Base-by-base conservation (phyloP, 2,329 filamentous ascomycete species). In the Fusarium camptoceras region DNA sequence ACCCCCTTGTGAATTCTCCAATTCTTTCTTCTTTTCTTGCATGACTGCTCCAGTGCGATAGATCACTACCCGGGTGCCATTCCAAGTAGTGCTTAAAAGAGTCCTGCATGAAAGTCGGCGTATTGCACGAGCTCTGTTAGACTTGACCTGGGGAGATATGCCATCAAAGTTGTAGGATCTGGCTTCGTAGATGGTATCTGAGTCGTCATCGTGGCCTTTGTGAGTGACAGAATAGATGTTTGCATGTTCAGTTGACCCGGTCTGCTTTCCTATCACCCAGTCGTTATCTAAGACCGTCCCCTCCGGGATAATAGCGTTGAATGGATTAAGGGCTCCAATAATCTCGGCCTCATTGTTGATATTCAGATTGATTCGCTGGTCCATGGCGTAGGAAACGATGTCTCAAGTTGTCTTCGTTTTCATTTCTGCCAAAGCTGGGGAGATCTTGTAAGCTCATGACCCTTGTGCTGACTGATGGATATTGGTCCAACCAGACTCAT, bases 1-100 rank as follows among this genome's bases (percentile, higher is more conserved):
- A 18, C 1, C 16, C 8, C 2, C 5, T 34, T 7, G 30, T 3
- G 5, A 34, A 3, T 0, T 2, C 9, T 34, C 2, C 4, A 4
- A 2, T 3, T 34, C 3, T 2, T n/a, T 9, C 34, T 37, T 37
- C 34, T 37, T 37, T 0, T n/a, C 34, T 37, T 12, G 34, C n/a
- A 0, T n/a, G 0, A n/a, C 3, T 1, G 18, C 34, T 37, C 34
- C 34, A 0, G 34, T 37, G 18, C 6, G 34, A 12, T 37, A 37
- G 10, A 37, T 12, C 5, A 37, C 10, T n/a, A 37, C 18, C 11
- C 34, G 18, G 10, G n/a, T 9, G 6, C 18, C 34, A 37, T 37
- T 37, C 9, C 18, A 37, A n/a, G 18, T n/a, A 4, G 18, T 37
- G 34, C 5, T n/a, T 1, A n/a, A 37, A n/a, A 37, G 9, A n/a